phyloP scores from a whole-genome alignment of 805 yeast species.

The Nakazawaea anatomiae region DNA sequence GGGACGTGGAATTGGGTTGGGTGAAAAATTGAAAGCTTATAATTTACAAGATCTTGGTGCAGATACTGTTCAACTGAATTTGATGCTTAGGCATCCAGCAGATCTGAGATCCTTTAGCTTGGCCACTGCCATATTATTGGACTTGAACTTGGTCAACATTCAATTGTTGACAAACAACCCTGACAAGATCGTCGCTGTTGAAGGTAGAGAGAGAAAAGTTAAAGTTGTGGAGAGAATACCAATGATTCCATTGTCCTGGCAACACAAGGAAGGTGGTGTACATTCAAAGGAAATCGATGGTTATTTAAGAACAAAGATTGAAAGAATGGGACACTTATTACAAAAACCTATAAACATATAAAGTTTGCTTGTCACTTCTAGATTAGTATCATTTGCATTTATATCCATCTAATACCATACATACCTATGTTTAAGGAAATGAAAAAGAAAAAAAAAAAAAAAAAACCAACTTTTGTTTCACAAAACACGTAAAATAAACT shows the following conservation, averaged over 20 bases:
- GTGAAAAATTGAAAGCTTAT: slow-evolving; percentile 94
- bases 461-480: not conserved
- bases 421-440: no score
- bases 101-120: slow-evolving; percentile 92
- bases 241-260: slow-evolving; percentile 96
- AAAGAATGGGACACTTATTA: slow-evolving; percentile 93
- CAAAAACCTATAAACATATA: slow-evolving; percentile 29
- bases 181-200: slow-evolving; percentile 91
- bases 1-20: slow-evolving; percentile 98
- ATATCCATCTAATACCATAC: no score
- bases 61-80: slow-evolving; percentile 95
- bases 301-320: slow-evolving; percentile 87
- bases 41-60: slow-evolving; percentile 97
- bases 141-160: slow-evolving; percentile 68
- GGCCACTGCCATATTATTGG: slow-evolving; percentile 89
- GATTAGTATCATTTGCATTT: no score
- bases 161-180: slow-evolving; percentile 91
- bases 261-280: slow-evolving; percentile 55
- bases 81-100: slow-evolving; percentile 91
- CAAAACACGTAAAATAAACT: not conserved
- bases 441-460: not conserved
- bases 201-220: slow-evolving; percentile 71
- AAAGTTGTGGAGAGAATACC: slow-evolving; percentile 87
- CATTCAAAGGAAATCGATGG: slow-evolving; percentile 86
- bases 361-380: not conserved